phyloP scores from a whole-genome alignment of 2,329 filamentous ascomycete species.

The Arachnopeziza araneosa region DNA sequence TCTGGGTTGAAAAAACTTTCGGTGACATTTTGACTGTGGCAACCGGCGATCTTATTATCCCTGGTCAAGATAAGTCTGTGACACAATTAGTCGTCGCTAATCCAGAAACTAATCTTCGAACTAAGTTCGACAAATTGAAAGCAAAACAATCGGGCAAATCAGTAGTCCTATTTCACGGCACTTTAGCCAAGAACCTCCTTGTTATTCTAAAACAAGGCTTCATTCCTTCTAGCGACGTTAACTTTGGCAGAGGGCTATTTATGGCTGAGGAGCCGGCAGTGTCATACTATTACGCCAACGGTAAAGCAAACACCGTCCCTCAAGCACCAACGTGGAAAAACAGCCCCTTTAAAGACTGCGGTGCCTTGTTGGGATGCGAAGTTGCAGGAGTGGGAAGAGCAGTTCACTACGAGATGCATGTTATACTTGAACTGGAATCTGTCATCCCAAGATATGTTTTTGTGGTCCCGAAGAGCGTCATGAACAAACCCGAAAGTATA shows the following conservation, averaged over 20 bases:
- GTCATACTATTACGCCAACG: too few species aligned
- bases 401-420: neutral
- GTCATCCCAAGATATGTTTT: neutral
- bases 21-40: neutral
- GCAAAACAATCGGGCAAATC: neutral
- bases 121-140: neutral
- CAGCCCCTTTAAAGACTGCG: neutral
- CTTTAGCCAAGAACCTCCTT: neutral
- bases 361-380: neutral
- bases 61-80: neutral
- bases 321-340: too few species aligned
- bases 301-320: too few species aligned
- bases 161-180: constrained; percentile 2
- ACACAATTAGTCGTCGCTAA: neutral
- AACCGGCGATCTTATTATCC: neutral
- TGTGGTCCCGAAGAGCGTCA: neutral
- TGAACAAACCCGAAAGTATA: neutral
- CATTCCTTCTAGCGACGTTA: neutral
- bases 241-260: neutral
- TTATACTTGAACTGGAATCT: neutral
- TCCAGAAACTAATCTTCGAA: neutral
- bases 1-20: neutral
- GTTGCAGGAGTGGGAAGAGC: neutral
- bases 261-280: neutral
- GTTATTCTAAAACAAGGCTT: neutral